Evolutionary conservation across 768 basidiomycete species (phyloP).

Genomic region (Pluteus cervinus): DNA sequence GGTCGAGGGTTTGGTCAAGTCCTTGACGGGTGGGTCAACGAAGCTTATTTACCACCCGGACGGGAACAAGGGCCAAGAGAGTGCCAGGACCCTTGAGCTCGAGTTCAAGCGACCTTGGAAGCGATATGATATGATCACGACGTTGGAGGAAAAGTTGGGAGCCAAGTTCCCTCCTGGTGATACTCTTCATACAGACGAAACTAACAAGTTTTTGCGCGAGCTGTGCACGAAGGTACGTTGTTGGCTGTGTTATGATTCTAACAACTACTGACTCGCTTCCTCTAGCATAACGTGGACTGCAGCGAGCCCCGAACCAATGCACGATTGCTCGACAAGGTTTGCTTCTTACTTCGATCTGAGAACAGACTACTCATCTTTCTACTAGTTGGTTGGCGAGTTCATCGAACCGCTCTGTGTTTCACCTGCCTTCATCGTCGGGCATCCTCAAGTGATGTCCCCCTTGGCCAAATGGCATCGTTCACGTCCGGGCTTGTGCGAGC

Average conservation of each 20-base stretch:
- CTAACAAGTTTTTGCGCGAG: constrained; percentile 84
- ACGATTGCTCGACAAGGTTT: constrained; percentile 88
- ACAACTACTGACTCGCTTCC: neutral
- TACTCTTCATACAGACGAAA: constrained; percentile 78
- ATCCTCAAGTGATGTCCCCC: constrained; percentile 99
- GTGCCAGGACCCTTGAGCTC: constrained; percentile 58
- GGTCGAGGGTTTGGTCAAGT: constrained; percentile 87
- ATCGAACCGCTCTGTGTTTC: constrained; percentile 97
- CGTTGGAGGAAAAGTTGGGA: constrained; percentile 88
- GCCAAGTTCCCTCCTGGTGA: constrained; percentile 94
- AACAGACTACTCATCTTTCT: neutral
- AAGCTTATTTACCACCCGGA: constrained; percentile 87
- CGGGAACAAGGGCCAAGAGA: constrained; percentile 75
- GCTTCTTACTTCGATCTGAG: constrained; percentile 2
- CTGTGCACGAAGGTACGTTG: constrained; percentile 71
- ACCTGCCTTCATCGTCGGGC: constrained; percentile 96
- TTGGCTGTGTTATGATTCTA: neutral
- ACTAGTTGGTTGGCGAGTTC: constrained; percentile 91
- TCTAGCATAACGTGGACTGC: constrained; percentile 92
- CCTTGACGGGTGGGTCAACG: constrained; percentile 74
- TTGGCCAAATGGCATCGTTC: constrained; percentile 98
- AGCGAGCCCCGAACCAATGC: constrained; percentile 94
- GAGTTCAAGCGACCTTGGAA: constrained; percentile 97
- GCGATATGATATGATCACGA: constrained; percentile 96
- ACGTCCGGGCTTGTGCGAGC: constrained; percentile 95